A percentile compares a stretch with the other conserved stretches of the same genome.
Conservation (phyloP, 768 basidiomycete species). For the Suillus decipiens region DNA sequence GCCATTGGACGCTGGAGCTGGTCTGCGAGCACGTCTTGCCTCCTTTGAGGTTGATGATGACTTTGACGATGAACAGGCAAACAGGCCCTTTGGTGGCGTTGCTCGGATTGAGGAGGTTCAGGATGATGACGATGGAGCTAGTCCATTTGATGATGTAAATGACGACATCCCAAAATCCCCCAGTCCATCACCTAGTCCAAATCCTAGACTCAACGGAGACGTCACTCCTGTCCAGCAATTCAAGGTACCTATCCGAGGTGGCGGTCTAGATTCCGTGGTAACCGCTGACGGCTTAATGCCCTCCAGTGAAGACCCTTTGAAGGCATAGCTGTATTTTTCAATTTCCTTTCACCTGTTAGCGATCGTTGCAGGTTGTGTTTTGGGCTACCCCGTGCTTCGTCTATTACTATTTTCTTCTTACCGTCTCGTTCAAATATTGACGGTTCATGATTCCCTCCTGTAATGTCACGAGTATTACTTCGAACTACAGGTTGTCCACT, state of each 20-base stretch:
- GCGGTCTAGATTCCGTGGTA: conserved; percentile 53
- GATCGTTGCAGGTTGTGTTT: conserved; percentile 17
- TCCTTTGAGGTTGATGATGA: conserved; percentile 58
- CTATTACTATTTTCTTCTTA: conserved; percentile 35
- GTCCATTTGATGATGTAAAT: conserved; percentile 31
- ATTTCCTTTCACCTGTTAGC: neutral
- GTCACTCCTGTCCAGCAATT: conserved; percentile 50
- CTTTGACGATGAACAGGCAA: conserved; percentile 31
- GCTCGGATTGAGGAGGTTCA: conserved; percentile 32
- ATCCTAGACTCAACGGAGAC: conserved; percentile 49
- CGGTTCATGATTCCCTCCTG: conserved; percentile 37
- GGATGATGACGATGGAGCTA: conserved; percentile 35
- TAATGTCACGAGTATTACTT: conserved; percentile 39
- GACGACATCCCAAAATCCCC: conserved; percentile 36
- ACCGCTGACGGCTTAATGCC: conserved; percentile 68
- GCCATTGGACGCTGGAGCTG: conserved; percentile 53
- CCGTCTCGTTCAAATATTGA: conserved; percentile 28
- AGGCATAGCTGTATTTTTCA: conserved; percentile 27
- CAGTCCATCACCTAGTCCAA: conserved; percentile 34
- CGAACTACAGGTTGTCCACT: conserved; percentile 34
- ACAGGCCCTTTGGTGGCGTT: neutral
- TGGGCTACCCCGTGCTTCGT: conserved; percentile 26
- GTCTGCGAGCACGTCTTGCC: conserved; percentile 60
- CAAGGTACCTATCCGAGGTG: conserved; percentile 50
- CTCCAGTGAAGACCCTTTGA: conserved; percentile 60